phyloP scores from a whole-genome alignment of 352 stramenopile species.

The Peronospora farinosa region DNA sequence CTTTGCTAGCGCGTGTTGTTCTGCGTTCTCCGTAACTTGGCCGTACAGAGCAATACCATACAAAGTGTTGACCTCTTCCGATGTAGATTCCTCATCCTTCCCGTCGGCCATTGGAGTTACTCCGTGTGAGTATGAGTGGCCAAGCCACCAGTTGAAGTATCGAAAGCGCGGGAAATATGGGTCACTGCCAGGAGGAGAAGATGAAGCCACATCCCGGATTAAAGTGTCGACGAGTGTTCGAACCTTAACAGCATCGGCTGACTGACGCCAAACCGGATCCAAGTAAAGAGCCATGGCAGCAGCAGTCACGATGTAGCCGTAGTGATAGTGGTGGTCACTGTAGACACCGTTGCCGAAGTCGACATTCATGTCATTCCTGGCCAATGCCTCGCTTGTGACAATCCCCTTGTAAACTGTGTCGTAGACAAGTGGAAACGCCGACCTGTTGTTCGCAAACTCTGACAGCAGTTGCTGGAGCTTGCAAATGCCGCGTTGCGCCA shows the following conservation, averaged over 20 bases:
- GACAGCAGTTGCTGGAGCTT: slow-evolving; percentile 43
- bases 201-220: slow-evolving; percentile 45
- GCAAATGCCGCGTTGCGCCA: slow-evolving; percentile 40
- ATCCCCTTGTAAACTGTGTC: slow-evolving; percentile 67
- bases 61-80: slow-evolving; percentile 64
- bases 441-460: slow-evolving; percentile 42
- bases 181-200: slow-evolving; percentile 22
- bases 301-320: slow-evolving; percentile 57
- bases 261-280: slow-evolving; percentile 35
- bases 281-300: slow-evolving; percentile 45
- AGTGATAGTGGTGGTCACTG: slow-evolving; percentile 77
- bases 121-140: slow-evolving; percentile 63
- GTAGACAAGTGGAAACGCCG: slow-evolving; percentile 51
- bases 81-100: slow-evolving; percentile 67
- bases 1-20: slow-evolving; percentile 35
- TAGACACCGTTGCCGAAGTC: slow-evolving; percentile 69
- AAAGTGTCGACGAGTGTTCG: slow-evolving; percentile 42
- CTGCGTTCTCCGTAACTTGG: slow-evolving; percentile 38
- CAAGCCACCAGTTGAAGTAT: slow-evolving; percentile 59
- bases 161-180: slow-evolving; percentile 54
- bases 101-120: slow-evolving; percentile 65
- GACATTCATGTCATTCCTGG: slow-evolving; percentile 58
- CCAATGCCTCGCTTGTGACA: slow-evolving; percentile 47
- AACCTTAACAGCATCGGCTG: slow-evolving; percentile 31
- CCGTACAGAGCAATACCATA: slow-evolving; percentile 53